Percentiles rank a stretch among this genome's conserved stretches.
phyloP scores from a whole-genome alignment of 257 asterid species.

The Haberlea rhodopensis region DNA sequence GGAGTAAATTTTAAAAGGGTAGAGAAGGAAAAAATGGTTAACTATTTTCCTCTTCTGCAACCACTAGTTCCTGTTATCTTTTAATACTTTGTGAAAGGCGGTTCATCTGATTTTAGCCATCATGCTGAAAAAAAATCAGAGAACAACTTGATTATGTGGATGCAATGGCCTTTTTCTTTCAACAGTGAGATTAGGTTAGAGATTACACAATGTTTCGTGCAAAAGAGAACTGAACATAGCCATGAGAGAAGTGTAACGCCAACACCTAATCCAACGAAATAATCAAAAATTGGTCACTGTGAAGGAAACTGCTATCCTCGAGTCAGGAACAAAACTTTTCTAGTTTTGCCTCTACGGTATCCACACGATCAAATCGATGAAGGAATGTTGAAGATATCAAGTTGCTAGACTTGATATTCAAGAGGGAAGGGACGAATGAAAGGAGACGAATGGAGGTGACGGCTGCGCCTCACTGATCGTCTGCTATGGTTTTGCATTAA shows the following conservation, averaged over 20 bases:
- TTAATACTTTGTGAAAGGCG: neutral
- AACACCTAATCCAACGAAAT: constrained; percentile 65
- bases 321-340: too few relatives aligned
- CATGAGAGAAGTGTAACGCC: constrained; percentile 90
- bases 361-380: too few relatives aligned
- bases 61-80: too few relatives aligned
- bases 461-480: too few relatives aligned
- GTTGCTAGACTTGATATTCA: too few relatives aligned
- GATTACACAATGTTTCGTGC: neutral
- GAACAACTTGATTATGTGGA: neutral
- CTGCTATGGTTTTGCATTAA: too few relatives aligned
- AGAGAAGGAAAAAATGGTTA: neutral
- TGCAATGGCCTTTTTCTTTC: constrained; percentile 7
- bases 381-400: too few relatives aligned
- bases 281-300: constrained; percentile 17
- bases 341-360: too few relatives aligned
- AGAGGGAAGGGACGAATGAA: too few relatives aligned
- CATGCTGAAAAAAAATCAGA: constrained; percentile 10
- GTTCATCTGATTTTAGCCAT: neutral
- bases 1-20: neutral
- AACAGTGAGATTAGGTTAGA: constrained; percentile 8
- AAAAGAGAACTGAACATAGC: constrained; percentile 34
- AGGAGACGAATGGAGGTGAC: too few relatives aligned
- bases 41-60: too few relatives aligned
- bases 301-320: constrained; percentile 16